phyloP scores from a whole-genome alignment of 805 yeast species.

The Saturnispora diversa region DNA sequence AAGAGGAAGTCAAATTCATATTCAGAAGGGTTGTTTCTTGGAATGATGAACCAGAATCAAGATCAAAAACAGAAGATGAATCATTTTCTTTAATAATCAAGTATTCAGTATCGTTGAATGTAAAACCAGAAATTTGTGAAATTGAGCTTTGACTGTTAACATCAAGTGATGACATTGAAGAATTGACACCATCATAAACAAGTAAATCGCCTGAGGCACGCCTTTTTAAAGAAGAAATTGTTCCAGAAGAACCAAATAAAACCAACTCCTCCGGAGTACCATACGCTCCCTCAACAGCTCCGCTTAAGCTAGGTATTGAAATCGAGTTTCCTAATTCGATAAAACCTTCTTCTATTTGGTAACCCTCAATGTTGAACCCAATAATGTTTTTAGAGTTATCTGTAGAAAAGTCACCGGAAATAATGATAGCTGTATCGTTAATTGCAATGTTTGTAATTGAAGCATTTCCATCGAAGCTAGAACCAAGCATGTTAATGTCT shows the following conservation, averaged over 20 bases:
- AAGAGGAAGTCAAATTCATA: slow-evolving; percentile 28
- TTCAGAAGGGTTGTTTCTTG: slow-evolving; percentile 21
- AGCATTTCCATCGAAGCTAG: slow-evolving; percentile 33
- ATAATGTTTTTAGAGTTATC: slow-evolving; percentile 33
- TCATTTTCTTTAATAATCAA: slow-evolving; percentile 32
- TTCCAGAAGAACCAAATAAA: slow-evolving; percentile 34
- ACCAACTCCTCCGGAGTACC: slow-evolving; percentile 31
- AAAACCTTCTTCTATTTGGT: slow-evolving; percentile 16
- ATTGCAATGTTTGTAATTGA: slow-evolving; percentile 31
- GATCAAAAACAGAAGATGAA: slow-evolving; percentile 34
- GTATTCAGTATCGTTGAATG: slow-evolving; percentile 34
- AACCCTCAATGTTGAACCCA: slow-evolving; percentile 23
- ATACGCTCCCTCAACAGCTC: slow-evolving; percentile 30
- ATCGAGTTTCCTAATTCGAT: slow-evolving; percentile 8
- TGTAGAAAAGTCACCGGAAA: slow-evolving; percentile 44
- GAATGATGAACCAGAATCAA: slow-evolving; percentile 31
- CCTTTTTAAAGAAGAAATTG: not conserved
- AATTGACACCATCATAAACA: slow-evolving; percentile 5
- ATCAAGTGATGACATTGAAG: not conserved
- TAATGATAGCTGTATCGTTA: slow-evolving; percentile 30
- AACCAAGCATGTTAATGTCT: slow-evolving; percentile 35
- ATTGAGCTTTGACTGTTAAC: not conserved
- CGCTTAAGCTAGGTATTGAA: slow-evolving; percentile 32
- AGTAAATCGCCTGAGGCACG: not conserved
- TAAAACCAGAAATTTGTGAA: slow-evolving; percentile 16